Evolutionary conservation across 805 yeast species (phyloP).

Genomic region (Candida ficus): DNA sequence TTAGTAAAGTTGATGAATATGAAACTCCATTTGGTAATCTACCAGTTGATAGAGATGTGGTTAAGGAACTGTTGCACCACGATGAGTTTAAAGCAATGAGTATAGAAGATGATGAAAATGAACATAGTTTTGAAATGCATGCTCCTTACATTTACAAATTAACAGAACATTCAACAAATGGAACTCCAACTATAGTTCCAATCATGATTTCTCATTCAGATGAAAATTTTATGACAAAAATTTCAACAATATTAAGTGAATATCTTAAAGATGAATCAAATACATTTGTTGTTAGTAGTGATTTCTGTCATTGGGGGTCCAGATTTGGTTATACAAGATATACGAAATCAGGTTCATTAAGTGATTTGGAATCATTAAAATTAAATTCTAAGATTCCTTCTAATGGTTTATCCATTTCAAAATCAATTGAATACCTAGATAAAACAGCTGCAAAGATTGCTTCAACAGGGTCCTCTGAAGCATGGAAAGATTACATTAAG

Average conservation of each 20-base stretch:
- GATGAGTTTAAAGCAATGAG: slow-evolving; percentile 52
- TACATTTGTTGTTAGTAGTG: slow-evolving; percentile 79
- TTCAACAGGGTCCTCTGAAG: slow-evolving; percentile 45
- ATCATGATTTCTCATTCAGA: slow-evolving; percentile 68
- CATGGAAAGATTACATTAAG: slow-evolving; percentile 64
- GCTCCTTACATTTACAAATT: slow-evolving; percentile 63
- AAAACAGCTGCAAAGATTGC: slow-evolving; percentile 62
- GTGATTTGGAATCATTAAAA: slow-evolving; percentile 14
- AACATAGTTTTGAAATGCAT: slow-evolving; percentile 95
- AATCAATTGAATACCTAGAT: slow-evolving; percentile 74
- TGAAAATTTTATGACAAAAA: slow-evolving; percentile 32
- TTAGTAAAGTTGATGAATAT: slow-evolving; percentile 48
- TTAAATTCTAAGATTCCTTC: slow-evolving; percentile 2
- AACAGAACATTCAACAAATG: slow-evolving; percentile 31
- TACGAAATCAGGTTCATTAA: slow-evolving; percentile 24
- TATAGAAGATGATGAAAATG: slow-evolving; percentile 63
- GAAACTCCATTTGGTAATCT: slow-evolving; percentile 83
- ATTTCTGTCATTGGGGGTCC: slow-evolving; percentile 93
- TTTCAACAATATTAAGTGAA: slow-evolving; percentile 47
- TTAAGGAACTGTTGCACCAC: slow-evolving; percentile 33
- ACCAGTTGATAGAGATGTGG: slow-evolving; percentile 52
- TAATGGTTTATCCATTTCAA: slow-evolving; percentile 45
- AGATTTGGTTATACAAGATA: slow-evolving; percentile 57
- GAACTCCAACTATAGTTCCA: slow-evolving; percentile 59
- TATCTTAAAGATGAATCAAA: slow-evolving; percentile 49